Conservation (phyloP, 2,329 filamentous ascomycete species). For the Apiospora aurea region DNA sequence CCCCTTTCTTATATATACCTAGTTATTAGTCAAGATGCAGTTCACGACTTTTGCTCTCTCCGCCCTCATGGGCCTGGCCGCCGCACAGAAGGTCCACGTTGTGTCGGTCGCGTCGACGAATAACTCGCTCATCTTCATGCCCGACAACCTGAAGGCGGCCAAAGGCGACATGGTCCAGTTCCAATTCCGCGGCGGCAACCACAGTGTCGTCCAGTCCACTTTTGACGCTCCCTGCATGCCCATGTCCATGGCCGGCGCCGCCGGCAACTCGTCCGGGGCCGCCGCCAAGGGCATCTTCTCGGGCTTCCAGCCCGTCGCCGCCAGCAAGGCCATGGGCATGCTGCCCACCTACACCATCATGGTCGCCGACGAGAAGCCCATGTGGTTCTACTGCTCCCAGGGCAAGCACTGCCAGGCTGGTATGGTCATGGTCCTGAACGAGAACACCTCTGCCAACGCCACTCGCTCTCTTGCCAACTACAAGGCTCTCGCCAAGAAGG, state of each 20-base stretch:
- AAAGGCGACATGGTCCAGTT: slow-evolving; percentile 71
- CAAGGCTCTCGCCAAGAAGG: slow-evolving; percentile 48
- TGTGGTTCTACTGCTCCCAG: slow-evolving; percentile 84
- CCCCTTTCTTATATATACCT: slow-evolving; percentile 29
- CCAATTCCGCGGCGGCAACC: slow-evolving; percentile 73
- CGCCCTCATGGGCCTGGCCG: slow-evolving; percentile 54
- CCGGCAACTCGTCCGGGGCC: slow-evolving; percentile 39
- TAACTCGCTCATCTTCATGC: slow-evolving; percentile 67
- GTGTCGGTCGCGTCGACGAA: slow-evolving; percentile 68
- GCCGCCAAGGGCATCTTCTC: slow-evolving; percentile 63
- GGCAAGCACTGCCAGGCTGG: slow-evolving; percentile 76
- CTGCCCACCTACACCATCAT: slow-evolving; percentile 75
- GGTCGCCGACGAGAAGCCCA: slow-evolving; percentile 71
- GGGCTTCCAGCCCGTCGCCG: slow-evolving; percentile 68
- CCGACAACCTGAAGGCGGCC: slow-evolving; percentile 69
- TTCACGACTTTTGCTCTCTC: slow-evolving; percentile 55
- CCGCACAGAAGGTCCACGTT: slow-evolving; percentile 59
- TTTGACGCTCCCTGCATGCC: slow-evolving; percentile 76
- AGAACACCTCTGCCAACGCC: slow-evolving; percentile 62
- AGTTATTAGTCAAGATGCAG: slow-evolving; percentile 54
- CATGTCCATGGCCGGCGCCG: slow-evolving; percentile 56
- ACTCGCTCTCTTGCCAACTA: slow-evolving; percentile 59
- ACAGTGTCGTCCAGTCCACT: slow-evolving; percentile 80
- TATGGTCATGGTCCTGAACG: slow-evolving; percentile 81
- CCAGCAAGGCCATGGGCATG: slow-evolving; percentile 54